These are phyloP conservation scores for Candida anglica DNA, from an alignment of 805 yeast genomes.

Conservation along the genomic window DNA sequence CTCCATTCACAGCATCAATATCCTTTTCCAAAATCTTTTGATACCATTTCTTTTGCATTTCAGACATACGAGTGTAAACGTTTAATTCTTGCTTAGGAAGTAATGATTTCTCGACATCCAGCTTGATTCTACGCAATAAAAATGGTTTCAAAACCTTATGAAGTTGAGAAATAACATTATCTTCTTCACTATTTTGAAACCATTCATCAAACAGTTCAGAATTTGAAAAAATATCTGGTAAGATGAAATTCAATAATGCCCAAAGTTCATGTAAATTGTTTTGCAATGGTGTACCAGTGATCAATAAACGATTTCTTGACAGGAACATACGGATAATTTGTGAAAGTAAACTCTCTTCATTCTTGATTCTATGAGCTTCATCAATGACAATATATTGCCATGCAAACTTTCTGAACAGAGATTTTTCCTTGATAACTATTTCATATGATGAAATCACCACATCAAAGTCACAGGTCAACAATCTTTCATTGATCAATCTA, in stretches of 20 bases:
- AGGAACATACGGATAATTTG: conserved; percentile 73
- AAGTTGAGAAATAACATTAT: conserved; percentile 56
- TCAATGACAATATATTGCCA: conserved; percentile 80
- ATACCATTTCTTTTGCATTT: conserved; percentile 79
- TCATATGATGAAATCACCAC: conserved; percentile 72
- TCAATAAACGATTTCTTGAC: conserved; percentile 63
- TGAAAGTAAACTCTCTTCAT: conserved; percentile 67
- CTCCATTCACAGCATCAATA: conserved; percentile 82
- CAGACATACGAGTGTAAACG: conserved; percentile 68
- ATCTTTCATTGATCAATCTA: conserved; percentile 44
- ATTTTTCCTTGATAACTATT: conserved; percentile 71
- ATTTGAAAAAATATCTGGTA: conserved; percentile 77
- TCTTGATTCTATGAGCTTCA: conserved; percentile 81
- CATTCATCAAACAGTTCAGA: conserved; percentile 71
- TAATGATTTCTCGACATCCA: conserved; percentile 77
- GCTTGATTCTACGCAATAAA: conserved; percentile 68
- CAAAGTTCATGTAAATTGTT: conserved; percentile 77
- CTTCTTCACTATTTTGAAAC: conserved; percentile 43
- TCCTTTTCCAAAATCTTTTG: conserved; percentile 74
- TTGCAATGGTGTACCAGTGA: conserved; percentile 82
- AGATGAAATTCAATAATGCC: conserved; percentile 72
- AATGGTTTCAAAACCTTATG: conserved; percentile 78
- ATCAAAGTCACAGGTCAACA: conserved; percentile 64
- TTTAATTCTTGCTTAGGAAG: conserved; percentile 74
- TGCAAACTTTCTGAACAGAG: conserved; percentile 58